phyloP scores from a whole-genome alignment of 2,329 filamentous ascomycete genomes.

The Clarireedia sp. region DNA sequence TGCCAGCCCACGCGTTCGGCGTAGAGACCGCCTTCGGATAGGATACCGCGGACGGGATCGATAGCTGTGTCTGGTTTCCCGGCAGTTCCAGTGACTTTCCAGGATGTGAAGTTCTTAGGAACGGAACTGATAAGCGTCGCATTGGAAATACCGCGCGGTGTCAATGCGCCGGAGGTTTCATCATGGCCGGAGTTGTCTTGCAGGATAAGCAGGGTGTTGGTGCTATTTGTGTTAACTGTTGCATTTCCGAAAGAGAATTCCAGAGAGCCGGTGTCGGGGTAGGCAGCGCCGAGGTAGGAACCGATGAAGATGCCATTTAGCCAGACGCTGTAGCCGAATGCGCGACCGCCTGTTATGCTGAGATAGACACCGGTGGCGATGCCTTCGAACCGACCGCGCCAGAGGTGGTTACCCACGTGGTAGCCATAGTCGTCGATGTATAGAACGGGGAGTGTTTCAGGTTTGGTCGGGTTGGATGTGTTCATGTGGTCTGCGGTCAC shows the following conservation, averaged over 20 bases:
- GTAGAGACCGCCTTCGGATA: slow-evolving; percentile 50
- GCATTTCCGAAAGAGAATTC: slow-evolving; percentile 30
- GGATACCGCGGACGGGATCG: slow-evolving; percentile 44
- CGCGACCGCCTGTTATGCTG: slow-evolving; percentile 11
- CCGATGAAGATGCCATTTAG: slow-evolving; percentile 49
- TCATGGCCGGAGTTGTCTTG: slow-evolving; percentile 55
- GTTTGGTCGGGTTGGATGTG: slow-evolving; percentile 29
- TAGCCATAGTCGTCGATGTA: slow-evolving; percentile 39
- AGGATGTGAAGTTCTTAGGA: slow-evolving; percentile 27
- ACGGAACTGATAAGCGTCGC: slow-evolving; percentile 38
- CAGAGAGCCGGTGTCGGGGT: slow-evolving; percentile 28
- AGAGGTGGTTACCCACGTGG: slow-evolving; percentile 37
- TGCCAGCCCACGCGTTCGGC: slow-evolving; percentile 52
- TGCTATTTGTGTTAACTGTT: slow-evolving; percentile 30
- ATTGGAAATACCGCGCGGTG: slow-evolving; percentile 43
- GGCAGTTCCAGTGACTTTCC: slow-evolving; percentile 51
- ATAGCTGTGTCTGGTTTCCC: slow-evolving; percentile 37
- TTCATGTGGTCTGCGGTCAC: slow-evolving; percentile 5
- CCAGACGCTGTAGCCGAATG: slow-evolving; percentile 19
- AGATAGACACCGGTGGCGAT: slow-evolving; percentile 25
- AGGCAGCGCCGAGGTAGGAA: slow-evolving; percentile 37
- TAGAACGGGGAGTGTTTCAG: slow-evolving; percentile 36
- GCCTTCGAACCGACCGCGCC: slow-evolving; percentile 29
- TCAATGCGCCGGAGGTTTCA: slow-evolving; percentile 38
- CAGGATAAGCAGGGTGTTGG: slow-evolving; percentile 44